Evolutionary conservation across 306 rosid genomes (phyloP), one percentile per base, ranked within the genome.

Genomic region (Hippophae rhamnoides): DNA sequence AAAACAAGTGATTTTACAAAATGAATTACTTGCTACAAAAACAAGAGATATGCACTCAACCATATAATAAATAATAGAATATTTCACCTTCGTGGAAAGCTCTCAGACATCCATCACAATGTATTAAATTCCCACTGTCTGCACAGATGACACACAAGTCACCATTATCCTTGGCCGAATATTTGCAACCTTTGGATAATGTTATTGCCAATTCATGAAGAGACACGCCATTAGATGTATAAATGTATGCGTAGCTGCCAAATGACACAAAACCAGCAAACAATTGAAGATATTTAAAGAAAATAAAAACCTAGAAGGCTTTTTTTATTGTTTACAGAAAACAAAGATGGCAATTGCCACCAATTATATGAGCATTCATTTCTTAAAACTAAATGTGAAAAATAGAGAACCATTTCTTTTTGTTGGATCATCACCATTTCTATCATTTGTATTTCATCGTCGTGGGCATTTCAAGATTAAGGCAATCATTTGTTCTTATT

Each of bases 21-120:
- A 31, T 4, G 5, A 31, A 41, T 31, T 6, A 12, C 44, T 1
- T 11, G n/a, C n/a, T 10, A 40, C 26, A 26, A 52, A 44, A 10
- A 25, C 31, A 45, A 52, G 9, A 38, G 5, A 3, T n/a, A 26
- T 23, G 8, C 6, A 5, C 12, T 5, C 13, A 12, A 3, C 41
- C 6, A 41, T 31, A 31, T 31, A 31, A 31, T 43, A n/a, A 23
- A 8, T 8, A 47, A 61, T 56, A 14, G 7, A 11, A n/a, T 9
- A 56, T 25, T 81, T 77, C 49, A 92, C 99, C 99, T 92, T 81
- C 82, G 64, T 88, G 99, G 83, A 88, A 88, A 25, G 95, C 92
- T 88, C 96, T 84, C 41, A 95, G 96, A 79, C 99, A 88, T 66
- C 93, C 99, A 88, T 92, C 93, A 75, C 99, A 85, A 58, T 79